Base-by-base conservation (phyloP, 1,139 yeast species). In the Yamadazyma triangularis region DNA sequence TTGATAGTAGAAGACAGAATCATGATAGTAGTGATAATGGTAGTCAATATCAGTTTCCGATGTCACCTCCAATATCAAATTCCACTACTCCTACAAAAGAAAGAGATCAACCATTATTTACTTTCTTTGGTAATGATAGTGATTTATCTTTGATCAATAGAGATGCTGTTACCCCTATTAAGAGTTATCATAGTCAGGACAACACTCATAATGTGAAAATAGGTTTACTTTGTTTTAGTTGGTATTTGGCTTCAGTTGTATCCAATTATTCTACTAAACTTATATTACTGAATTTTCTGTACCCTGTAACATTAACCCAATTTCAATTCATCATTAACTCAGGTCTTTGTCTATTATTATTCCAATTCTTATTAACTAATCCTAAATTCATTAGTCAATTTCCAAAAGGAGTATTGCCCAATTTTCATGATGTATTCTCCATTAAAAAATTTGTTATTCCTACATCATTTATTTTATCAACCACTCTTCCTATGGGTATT, bases 401-500 rank as follows among this genome's bases (percentile, higher is more conserved):
- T 50, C 88, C 88, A 0, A 53, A 47, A 16, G 86, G 85, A 1
- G 72, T 77, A 4, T 56, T 79, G 32, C 88, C 88, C 2, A 40
- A 45, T 7, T 18, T 36, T 2, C 13, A 28, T 4, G 34, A 43
- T 12, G 34, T 51, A 15, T 26, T 24, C 8, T 45, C 48, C 22
- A 22, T 46, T 13, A 24, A 56, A 48, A 39, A 59, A 44, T 62
- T 77, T 51, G 38, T 75, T 24, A 70, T 63, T 9, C 85, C 93
- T 8, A 67, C 77, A 3, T 39, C 47, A 26, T 68, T 73, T 31
- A 67, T 85, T 24, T 51, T 87, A 13, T 52, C 64, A 33, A 77
- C 91, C 21, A 85, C 94, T 0, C 72, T 86, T 18, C 96, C 96
- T 14, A 85, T 89, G 95, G 97, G 96, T 3, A 63, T 79, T 36